phyloP scores from a whole-genome alignment of 177 flowering plant species.

The Tripterygium wilfordii region DNA sequence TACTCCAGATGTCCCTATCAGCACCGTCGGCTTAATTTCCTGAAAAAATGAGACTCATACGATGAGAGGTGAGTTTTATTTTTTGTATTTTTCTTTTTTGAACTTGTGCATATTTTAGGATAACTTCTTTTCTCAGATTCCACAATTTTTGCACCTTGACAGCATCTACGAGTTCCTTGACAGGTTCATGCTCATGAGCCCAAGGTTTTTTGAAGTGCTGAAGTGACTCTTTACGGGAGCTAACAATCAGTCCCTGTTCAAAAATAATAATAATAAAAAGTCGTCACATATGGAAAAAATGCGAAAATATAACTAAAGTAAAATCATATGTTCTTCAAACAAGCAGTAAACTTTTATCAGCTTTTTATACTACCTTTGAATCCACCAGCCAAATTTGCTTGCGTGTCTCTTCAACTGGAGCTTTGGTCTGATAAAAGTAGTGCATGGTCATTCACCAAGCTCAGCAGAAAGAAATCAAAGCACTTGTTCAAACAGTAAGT shows the following conservation, averaged over 20 bases:
- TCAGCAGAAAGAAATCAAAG: not conserved
- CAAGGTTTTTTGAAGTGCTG: constrained; percentile 88
- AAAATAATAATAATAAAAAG: too few species aligned
- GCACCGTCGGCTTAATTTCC: constrained; percentile 78
- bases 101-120: not conserved
- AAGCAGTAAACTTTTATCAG: too few species aligned
- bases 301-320: not conserved
- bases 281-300: not conserved
- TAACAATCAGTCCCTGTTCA: constrained; percentile 78
- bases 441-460: not conserved
- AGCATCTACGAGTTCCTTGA: constrained; percentile 61
- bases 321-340: too few species aligned
- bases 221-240: constrained; percentile 66
- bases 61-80: not conserved
- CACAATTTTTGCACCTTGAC: constrained; percentile 50
- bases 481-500: not conserved
- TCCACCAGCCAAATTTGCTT: constrained; percentile 75
- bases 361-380: constrained; percentile 41
- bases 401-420: constrained; percentile 49
- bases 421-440: constrained; percentile 29
- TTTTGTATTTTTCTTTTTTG: too few species aligned
- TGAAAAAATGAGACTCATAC: constrained; percentile 12
- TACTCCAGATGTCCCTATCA: constrained; percentile 82
- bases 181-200: constrained; percentile 90
- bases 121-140: not conserved